phyloP scores from a whole-genome alignment of 2,329 filamentous ascomycete genomes.

The Colletotrichum sp. region DNA sequence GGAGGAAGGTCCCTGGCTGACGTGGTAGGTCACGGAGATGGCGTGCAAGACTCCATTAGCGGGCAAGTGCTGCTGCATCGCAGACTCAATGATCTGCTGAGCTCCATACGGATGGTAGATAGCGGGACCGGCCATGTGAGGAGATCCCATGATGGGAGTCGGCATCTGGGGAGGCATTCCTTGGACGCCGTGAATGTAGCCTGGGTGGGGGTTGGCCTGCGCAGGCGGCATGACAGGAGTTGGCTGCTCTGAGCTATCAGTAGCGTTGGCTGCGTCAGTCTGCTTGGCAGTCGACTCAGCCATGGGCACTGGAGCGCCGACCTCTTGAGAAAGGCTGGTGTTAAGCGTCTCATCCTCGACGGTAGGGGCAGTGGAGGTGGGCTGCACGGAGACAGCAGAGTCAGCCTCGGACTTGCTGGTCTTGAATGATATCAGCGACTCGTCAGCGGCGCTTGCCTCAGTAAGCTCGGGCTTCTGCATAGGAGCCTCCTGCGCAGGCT shows the following conservation, averaged over 20 bases:
- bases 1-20: not conserved
- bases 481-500: not conserved
- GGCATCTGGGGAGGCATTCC: not conserved
- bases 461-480: not conserved
- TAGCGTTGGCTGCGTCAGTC: not conserved
- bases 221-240: not conserved
- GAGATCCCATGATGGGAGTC: not conserved
- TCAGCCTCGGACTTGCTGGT: not conserved
- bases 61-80: not conserved
- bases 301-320: not conserved
- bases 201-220: not conserved
- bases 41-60: not conserved
- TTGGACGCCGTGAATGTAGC: not conserved
- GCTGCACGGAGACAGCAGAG: not conserved
- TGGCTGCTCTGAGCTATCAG: not conserved
- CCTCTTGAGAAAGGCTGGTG: not conserved
- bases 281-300: not conserved
- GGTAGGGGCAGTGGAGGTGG: not conserved
- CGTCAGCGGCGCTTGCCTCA: not conserved
- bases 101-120: not conserved
- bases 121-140: not conserved
- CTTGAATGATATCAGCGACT: not conserved
- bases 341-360: not conserved
- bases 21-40: conserved; percentile 11
- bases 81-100: not conserved